Percentiles rank a stretch among this genome's conserved stretches.
These are phyloP conservation scores for Margaritispora aquatica DNA, from an alignment of 495 filamentous ascomycete genomes.

Conservation along the genomic window DNA sequence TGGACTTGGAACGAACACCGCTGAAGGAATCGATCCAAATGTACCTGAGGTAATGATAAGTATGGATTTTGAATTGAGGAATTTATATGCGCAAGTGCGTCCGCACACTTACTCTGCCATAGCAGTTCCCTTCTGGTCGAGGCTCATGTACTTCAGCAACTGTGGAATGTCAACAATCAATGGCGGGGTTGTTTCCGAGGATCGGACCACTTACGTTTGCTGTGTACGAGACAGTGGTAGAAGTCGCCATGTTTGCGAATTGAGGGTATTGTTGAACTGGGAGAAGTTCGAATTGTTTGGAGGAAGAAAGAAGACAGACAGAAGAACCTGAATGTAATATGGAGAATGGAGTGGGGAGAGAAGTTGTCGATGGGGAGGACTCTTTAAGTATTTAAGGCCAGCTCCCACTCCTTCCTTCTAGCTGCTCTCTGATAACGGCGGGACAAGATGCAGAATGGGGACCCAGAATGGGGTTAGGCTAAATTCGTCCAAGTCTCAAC, in stretches of 20 bases:
- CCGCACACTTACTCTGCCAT: constrained; percentile 70
- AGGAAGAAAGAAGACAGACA: background rate
- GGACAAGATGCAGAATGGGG: background rate
- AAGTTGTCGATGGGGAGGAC: background rate
- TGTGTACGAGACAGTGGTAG: constrained; percentile 61
- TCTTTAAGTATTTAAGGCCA: background rate
- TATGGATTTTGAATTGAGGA: background rate
- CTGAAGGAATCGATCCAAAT: constrained; percentile 88
- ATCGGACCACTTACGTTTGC: constrained; percentile 53
- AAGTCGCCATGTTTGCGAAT: constrained; percentile 44
- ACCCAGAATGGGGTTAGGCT: background rate
- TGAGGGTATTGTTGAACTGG: constrained; percentile 25
- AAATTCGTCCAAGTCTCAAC: background rate
- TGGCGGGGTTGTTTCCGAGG: constrained; percentile 14
- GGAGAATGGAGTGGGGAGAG: background rate
- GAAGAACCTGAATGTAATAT: background rate
- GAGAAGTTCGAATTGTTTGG: background rate
- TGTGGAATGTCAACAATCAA: constrained; percentile 30
- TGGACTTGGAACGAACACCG: constrained; percentile 81
- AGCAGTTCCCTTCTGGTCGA: constrained; percentile 78
- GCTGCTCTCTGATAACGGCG: background rate
- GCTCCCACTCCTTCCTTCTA: background rate
- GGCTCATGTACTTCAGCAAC: constrained; percentile 86
- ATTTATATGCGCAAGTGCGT: background rate
- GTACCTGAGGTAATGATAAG: constrained; percentile 45